Conservation (phyloP, 768 basidiomycete genomes). For the Russula olivacea region DNA sequence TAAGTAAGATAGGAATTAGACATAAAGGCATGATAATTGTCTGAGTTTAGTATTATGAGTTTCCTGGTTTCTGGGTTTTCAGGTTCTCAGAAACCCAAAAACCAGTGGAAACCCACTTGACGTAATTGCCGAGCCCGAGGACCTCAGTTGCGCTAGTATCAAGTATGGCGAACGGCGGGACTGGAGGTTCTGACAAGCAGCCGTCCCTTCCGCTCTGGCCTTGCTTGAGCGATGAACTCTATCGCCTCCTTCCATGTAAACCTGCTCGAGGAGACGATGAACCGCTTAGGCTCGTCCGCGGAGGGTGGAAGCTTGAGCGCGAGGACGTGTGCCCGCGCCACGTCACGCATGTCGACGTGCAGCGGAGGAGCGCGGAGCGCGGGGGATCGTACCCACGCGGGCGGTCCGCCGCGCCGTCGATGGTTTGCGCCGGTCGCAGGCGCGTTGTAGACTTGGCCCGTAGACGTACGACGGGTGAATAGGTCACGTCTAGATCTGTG, state of each 20-base stretch:
- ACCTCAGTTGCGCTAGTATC: conserved; percentile 7
- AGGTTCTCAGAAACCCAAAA: too few relatives aligned
- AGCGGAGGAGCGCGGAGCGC: conserved; percentile 21
- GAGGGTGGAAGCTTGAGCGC: conserved; percentile 25
- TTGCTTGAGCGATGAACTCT: conserved; percentile 23
- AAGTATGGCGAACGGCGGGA: not conserved
- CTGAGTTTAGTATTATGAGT: too few relatives aligned
- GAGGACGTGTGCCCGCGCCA: conserved; percentile 31
- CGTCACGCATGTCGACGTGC: conserved; percentile 32
- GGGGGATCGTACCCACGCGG: conserved; percentile 24
- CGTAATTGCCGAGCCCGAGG: conserved; percentile 16
- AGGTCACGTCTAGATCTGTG: conserved; percentile 27
- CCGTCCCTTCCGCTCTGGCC: conserved; percentile 28
- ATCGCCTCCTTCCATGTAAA: conserved; percentile 30
- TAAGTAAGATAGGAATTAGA: too few relatives aligned
- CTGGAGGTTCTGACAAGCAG: conserved; percentile 15
- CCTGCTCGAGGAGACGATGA: conserved; percentile 27
- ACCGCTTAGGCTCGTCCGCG: conserved; percentile 17
- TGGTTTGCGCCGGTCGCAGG: conserved; percentile 26
- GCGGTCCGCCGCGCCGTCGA: conserved; percentile 22
- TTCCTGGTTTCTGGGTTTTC: too few relatives aligned
- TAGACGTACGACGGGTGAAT: conserved; percentile 32
- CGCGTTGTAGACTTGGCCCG: conserved; percentile 27
- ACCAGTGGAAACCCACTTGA: too few relatives aligned
- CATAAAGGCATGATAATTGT: too few relatives aligned